Evolutionary conservation across 805 yeast genomes (phyloP), one percentile per base, ranked within the genome.

Genomic region (Saccharomyces jurei): DNA sequence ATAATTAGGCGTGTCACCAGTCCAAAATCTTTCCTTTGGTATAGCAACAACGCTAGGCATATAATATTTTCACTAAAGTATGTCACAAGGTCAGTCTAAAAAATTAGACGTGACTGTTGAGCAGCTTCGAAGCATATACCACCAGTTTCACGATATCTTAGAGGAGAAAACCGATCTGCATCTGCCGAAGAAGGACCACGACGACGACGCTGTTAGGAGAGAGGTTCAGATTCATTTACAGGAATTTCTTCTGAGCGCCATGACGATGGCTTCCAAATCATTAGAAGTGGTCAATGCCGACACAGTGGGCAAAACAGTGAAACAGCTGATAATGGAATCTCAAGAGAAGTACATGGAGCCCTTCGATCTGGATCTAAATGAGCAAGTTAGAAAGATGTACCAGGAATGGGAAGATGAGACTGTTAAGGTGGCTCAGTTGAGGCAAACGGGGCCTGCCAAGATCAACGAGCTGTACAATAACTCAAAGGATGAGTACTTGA

Each of bases 341-440:
- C 61, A 61, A 48, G 58, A 60, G 41, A 57, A 55, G 46, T 63
- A 77, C 54, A 76, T 82, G 8, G 94, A 85, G 64, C 89, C 91
- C 0, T 86, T 85, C 67, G 92, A 88, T 63, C 69, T 78, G 44
- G 82, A 77, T 21, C 68, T 86, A 55, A 84, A 86, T 66, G 83
- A 80, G 54, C 66, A 74, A 53, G 77, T 87, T 29, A 73, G 92
- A 49, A 73, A 76, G 50, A 60, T 80, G 50, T 80, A 86, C 57
- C 76, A 76, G 50, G 74, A 77, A 41, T 83, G 87, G 55, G 95
- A 88, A 58, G 77, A 76, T 50, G 80, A 79, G 56, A 81, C 89
- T 0, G 77, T 81, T 1, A 77, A 74, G 54, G 78, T 84, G 17
- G 78, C 88, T 0, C 72, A 74, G 25, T 67, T 84, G 52, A 71